Evolutionary conservation across 768 basidiomycete species (phyloP).

Genomic region (Mycena venus): DNA sequence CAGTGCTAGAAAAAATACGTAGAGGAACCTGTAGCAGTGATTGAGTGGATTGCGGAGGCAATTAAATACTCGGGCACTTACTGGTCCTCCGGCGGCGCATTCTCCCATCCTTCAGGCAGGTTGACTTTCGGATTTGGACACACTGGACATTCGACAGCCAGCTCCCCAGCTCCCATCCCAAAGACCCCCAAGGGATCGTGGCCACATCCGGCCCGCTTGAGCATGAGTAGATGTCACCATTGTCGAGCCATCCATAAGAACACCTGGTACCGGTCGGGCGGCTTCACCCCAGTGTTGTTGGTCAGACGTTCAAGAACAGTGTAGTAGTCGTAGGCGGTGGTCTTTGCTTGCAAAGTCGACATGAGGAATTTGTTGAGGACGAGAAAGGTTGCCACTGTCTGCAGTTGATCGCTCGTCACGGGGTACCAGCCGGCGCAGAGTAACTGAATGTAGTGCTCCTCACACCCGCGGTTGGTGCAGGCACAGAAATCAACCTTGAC

Average conservation of each 20-base stretch:
- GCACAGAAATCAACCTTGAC: slow-evolving; percentile 25
- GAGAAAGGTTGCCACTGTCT: slow-evolving; percentile 42
- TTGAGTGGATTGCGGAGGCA: neutral
- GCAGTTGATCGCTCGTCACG: slow-evolving; percentile 43
- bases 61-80: slow-evolving; percentile 12
- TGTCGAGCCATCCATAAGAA: slow-evolving; percentile 36
- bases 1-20: slow-evolving; percentile 25
- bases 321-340: slow-evolving; percentile 46
- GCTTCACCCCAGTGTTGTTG: slow-evolving; percentile 40
- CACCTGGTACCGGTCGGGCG: slow-evolving; percentile 40
- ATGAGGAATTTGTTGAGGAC: slow-evolving; percentile 41
- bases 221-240: slow-evolving; percentile 21
- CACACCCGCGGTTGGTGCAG: slow-evolving; percentile 33
- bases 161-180: neutral
- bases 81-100: slow-evolving; percentile 6
- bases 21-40: slow-evolving; percentile 21
- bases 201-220: slow-evolving; percentile 12
- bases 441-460: slow-evolving; percentile 40
- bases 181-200: neutral
- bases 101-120: slow-evolving; percentile 32
- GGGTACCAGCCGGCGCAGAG: slow-evolving; percentile 47
- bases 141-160: slow-evolving; percentile 33
- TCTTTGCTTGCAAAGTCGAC: slow-evolving; percentile 45
- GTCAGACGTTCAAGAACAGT: slow-evolving; percentile 34
- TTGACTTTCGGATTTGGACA: slow-evolving; percentile 35